phyloP scores from a whole-genome alignment of 2,329 filamentous ascomycete genomes.

The Phialophora tarda region DNA sequence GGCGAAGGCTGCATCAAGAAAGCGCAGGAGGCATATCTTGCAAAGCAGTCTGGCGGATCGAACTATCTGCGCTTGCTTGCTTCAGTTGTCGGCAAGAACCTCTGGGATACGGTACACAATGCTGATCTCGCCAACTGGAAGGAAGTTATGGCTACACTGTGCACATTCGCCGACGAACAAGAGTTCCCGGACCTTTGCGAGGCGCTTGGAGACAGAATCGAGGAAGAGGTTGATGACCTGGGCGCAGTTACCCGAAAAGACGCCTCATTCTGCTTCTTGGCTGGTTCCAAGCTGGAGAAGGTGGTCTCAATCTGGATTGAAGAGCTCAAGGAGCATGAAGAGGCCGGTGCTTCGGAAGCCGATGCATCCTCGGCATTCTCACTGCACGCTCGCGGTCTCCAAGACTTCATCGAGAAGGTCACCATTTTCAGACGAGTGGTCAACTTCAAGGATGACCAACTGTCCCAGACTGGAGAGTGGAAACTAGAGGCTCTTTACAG shows the following conservation, averaged over 20 bases:
- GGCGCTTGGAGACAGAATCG: constrained; percentile 86
- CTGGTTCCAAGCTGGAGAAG: constrained; percentile 96
- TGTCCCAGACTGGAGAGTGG: constrained; percentile 74
- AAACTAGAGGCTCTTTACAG: constrained; percentile 87
- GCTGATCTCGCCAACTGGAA: constrained; percentile 94
- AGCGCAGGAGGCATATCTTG: constrained; percentile 88
- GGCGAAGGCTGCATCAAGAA: constrained; percentile 93
- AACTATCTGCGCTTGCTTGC: constrained; percentile 91
- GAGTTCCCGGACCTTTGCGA: constrained; percentile 97
- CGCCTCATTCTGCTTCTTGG: constrained; percentile 94
- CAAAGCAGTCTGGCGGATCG: constrained; percentile 78
- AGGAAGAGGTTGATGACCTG: constrained; percentile 67
- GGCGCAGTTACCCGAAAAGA: constrained; percentile 72
- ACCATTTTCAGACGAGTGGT: constrained; percentile 94
- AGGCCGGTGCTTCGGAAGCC: constrained; percentile 71
- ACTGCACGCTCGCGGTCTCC: constrained; percentile 83
- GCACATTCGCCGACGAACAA: constrained; percentile 87
- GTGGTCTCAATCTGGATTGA: constrained; percentile 92
- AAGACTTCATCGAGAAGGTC: constrained; percentile 97
- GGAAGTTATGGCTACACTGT: constrained; percentile 92
- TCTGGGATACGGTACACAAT: constrained; percentile 98
- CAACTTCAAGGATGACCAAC: constrained; percentile 83
- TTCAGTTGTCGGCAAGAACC: constrained; percentile 92
- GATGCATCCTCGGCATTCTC: constrained; percentile 83
- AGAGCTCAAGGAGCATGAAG: constrained; percentile 84